A percentile compares a stretch with the other conserved stretches of the same genome.
These are phyloP conservation scores for Gelatoporia subvermispora DNA, from an alignment of 768 basidiomycete species.

Conservation along the genomic window DNA sequence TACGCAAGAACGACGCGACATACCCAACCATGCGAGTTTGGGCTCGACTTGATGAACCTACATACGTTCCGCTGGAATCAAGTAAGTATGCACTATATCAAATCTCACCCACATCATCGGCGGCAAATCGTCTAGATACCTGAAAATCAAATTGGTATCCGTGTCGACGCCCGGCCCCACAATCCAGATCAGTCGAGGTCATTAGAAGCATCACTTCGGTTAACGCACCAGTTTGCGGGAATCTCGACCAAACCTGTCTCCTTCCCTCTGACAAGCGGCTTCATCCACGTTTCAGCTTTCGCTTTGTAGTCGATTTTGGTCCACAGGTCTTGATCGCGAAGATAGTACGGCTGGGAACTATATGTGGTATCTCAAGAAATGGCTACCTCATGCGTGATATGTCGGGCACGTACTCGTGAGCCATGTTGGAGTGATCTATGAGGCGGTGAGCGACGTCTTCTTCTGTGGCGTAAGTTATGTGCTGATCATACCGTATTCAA, in stretches of 20 bases:
- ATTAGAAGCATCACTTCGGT: not conserved
- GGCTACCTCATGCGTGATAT: not conserved
- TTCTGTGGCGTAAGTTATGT: not conserved
- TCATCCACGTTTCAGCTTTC: constrained; percentile 67
- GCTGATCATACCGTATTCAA: constrained; percentile 55
- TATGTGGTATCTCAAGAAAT: not conserved
- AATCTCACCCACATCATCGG: constrained; percentile 54
- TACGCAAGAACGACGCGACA: constrained; percentile 1
- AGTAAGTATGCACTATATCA: not conserved
- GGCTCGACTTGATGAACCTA: constrained; percentile 65
- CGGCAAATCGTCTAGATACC: constrained; percentile 70
- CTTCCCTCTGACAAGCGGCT: constrained; percentile 59
- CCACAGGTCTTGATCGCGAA: constrained; percentile 67
- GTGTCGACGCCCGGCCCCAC: not conserved
- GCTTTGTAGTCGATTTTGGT: constrained; percentile 64
- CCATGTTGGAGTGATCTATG: constrained; percentile 54
- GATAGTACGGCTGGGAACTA: constrained; percentile 61
- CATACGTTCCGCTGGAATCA: constrained; percentile 1
- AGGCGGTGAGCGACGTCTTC: not conserved
- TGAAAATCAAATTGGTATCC: constrained; percentile 9
- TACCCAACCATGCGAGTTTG: constrained; percentile 74
- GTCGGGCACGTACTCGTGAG: constrained; percentile 36
- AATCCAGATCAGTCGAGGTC: too few relatives aligned
- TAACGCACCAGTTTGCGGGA: constrained; percentile 60
- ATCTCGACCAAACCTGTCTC: constrained; percentile 60